Percentiles rank a stretch among this genome's conserved stretches.
These are phyloP conservation scores for Protomyces macrosporus DNA, from an alignment of 1,139 yeast genomes.

Conservation along the genomic window DNA sequence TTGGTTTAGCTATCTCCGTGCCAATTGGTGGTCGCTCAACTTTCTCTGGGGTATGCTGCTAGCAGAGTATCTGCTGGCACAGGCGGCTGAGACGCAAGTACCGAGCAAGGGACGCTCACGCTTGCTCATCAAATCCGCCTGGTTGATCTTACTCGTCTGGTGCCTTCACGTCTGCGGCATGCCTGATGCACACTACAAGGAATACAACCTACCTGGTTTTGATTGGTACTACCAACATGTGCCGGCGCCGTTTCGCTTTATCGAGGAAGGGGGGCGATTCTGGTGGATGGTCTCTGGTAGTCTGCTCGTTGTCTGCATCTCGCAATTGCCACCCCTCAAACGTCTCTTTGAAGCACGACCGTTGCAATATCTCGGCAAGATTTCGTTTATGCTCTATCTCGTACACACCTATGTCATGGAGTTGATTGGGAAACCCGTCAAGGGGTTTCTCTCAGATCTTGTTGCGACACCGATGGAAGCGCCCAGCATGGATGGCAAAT, in stretches of 20 bases:
- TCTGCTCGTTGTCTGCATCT: constrained; percentile 2
- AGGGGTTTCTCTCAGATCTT: not conserved
- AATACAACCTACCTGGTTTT: constrained; percentile 3
- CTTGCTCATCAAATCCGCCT: not conserved
- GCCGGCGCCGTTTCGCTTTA: not conserved
- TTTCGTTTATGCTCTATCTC: constrained; percentile 20
- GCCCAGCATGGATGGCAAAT: not conserved
- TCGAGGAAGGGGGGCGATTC: constrained; percentile 20
- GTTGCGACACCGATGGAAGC: not conserved
- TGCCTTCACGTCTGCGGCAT: constrained; percentile 16
- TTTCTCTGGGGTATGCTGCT: constrained; percentile 13
- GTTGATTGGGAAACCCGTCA: not conserved
- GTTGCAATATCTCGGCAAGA: constrained; percentile 16
- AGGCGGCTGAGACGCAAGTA: not conserved
- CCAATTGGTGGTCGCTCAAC: constrained; percentile 21
- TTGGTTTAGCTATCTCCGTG: not conserved
- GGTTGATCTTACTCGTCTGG: constrained; percentile 7
- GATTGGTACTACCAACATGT: not conserved
- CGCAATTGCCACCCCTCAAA: not conserved
- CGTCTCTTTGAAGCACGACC: not conserved
- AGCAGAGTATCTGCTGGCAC: constrained; percentile 4
- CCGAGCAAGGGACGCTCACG: not conserved
- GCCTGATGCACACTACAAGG: constrained; percentile 13
- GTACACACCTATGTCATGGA: constrained; percentile 5
- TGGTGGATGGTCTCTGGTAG: constrained; percentile 21